Evolutionary conservation across 257 asterid species (phyloP), one percentile per base, ranked within the genome.

Genomic region (Anisodus acutangulus): DNA sequence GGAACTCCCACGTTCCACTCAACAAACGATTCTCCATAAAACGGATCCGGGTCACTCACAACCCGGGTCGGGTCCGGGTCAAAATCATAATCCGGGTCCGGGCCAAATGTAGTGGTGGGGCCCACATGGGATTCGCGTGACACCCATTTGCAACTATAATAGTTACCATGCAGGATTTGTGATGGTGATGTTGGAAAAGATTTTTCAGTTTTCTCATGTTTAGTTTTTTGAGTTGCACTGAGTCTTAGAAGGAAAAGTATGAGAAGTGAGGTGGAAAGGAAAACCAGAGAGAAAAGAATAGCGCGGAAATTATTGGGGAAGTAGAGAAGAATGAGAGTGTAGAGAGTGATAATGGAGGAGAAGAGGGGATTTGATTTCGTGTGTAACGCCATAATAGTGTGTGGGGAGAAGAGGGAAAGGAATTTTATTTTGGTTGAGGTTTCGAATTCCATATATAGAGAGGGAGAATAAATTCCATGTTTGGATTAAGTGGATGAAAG

Each of bases 1-100:
- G 98, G 99, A 64, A 97, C 98, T 62, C 97, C 85, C 15, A 95
- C 94, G 86, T 93, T 88, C 98, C 98, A 94, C 80, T 92, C 95
- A 3, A 91, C 84, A 39, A 94, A 93, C 1, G 89, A 85, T 5
- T 88, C 88, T 62, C 83, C 63, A 57, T 78, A 59, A 37, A 80
- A 51, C 63, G 83, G 80, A 54, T 79, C 16, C 69, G 70, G 69
- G 3, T 9, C 22, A 6, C 3, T 78, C 82, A 57, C 47, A 45
- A 6, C 4, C 51, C 51, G 51, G 51, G 51, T 45, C 26, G 26
- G 0, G 26, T 22, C 26, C 26, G 26, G 26, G 26, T 22, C 26
- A 22, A n/a, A n/a, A n/a, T n/a, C n/a, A n/a, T n/a, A n/a, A n/a
- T n/a, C n/a, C 26, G 26, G 0, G 26, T 22, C 26, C 26, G 26